A percentile compares a stretch with the other conserved stretches of the same genome.
phyloP scores from a whole-genome alignment of 768 basidiomycete genomes.

The Lyophyllum shimeji region DNA sequence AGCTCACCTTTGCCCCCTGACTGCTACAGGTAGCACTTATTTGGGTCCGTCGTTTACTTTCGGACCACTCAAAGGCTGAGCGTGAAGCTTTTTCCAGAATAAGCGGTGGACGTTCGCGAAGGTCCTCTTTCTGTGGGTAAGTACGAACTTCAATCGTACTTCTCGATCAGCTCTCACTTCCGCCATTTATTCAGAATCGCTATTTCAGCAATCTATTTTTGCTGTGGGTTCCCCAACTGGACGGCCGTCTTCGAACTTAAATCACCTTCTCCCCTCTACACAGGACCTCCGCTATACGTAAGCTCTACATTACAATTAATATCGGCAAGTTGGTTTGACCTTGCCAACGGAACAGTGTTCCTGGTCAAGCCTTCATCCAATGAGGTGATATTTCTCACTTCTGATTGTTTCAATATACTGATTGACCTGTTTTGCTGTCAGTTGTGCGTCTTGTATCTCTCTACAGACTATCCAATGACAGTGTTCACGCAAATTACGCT shows the following conservation, averaged over 20 bases:
- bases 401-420: not conserved
- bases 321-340: not conserved
- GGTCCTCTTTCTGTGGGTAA: constrained; percentile 23
- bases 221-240: constrained; percentile 17
- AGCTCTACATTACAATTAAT: not conserved
- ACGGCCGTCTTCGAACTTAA: not conserved
- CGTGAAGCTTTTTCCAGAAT: constrained; percentile 9
- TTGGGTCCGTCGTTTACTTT: constrained; percentile 19
- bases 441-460: constrained; percentile 16
- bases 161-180: not conserved
- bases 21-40: constrained; percentile 23
- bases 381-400: constrained; percentile 9
- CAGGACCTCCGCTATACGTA: constrained; percentile 13
- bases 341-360: constrained; percentile 10
- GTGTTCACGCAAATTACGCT: not conserved
- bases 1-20: no score
- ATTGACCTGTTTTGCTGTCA: not conserved
- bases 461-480: not conserved
- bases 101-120: constrained; percentile 24
- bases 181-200: constrained; percentile 21
- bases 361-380: constrained; percentile 13
- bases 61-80: not conserved
- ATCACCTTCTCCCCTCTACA: not conserved
- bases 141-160: not conserved
- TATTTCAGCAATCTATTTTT: constrained; percentile 26